These are phyloP conservation scores for Pilobolus umbonatus DNA, from an alignment of 192 early-diverging fungal genomes.

Conservation along the genomic window DNA sequence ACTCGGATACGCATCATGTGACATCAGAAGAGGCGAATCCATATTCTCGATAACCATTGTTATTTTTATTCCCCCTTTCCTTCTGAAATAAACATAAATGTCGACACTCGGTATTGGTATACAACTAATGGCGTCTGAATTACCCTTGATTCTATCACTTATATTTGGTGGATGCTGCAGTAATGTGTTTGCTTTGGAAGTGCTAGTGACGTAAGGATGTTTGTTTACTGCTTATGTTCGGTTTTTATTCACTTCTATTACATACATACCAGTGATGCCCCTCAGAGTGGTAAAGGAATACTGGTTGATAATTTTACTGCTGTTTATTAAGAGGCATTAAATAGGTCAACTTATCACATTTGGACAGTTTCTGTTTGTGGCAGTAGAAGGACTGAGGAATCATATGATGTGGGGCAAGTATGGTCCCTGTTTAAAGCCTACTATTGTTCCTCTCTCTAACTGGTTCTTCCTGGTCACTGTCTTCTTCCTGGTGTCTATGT, in stretches of 20 bases:
- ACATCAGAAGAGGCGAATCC: too few relatives aligned
- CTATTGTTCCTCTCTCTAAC: slow-evolving; percentile 59
- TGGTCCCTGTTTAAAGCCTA: slow-evolving; percentile 34
- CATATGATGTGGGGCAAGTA: slow-evolving; percentile 50
- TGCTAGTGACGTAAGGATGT: slow-evolving; percentile 57
- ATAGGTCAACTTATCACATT: slow-evolving; percentile 81
- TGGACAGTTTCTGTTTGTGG: slow-evolving; percentile 75
- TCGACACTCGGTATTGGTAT: neutral
- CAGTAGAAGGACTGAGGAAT: slow-evolving; percentile 58
- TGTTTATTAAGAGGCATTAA: neutral
- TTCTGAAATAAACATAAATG: neutral
- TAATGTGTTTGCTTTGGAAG: slow-evolving; percentile 81
- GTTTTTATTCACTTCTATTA: neutral
- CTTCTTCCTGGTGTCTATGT: slow-evolving; percentile 72
- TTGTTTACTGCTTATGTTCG: neutral
- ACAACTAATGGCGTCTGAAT: slow-evolving; percentile 36
- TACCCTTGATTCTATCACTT: slow-evolving; percentile 56
- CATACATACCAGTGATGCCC: slow-evolving; percentile 44
- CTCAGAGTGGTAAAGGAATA: slow-evolving; percentile 47
- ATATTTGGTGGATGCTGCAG: slow-evolving; percentile 90
- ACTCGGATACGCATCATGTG: too few relatives aligned
- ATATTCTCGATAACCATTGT: too few relatives aligned
- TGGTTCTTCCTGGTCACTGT: slow-evolving; percentile 76
- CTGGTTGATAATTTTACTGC: neutral
- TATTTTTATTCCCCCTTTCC: neutral